Conservation (phyloP, 192 early-diverging fungal species). For the Linnemannia schmuckeri region DNA sequence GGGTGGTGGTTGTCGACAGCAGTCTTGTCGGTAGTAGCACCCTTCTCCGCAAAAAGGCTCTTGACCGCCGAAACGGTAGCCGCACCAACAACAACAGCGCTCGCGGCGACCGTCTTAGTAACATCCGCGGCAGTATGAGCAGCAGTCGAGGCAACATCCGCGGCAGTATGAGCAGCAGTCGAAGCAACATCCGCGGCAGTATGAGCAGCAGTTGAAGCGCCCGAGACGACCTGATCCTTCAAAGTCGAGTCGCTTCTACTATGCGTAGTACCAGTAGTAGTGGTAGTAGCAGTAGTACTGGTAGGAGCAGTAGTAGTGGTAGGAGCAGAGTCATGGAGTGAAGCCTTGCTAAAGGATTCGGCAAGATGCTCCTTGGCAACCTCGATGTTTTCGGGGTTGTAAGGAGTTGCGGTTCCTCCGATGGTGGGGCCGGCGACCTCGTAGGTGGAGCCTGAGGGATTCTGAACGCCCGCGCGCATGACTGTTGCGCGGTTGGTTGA, state of each 20-base stretch:
- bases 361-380: constrained; percentile 21
- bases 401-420: constrained; percentile 23
- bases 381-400: constrained; percentile 20
- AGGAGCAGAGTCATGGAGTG: not conserved
- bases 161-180: not conserved
- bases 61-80: not conserved
- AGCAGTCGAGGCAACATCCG: not conserved
- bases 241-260: too few relatives aligned
- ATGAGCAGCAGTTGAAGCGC: not conserved
- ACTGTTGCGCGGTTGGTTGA: not conserved
- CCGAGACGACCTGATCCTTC: too few relatives aligned
- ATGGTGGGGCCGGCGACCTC: constrained; percentile 28
- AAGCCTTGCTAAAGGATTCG: not conserved
- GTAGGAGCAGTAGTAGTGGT: not conserved
- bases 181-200: not conserved
- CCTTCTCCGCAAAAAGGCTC: not conserved
- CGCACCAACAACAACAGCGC: not conserved
- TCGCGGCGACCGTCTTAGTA: not conserved
- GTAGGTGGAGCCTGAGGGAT: not conserved
- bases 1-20: too few relatives aligned
- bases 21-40: not conserved
- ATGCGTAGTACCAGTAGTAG: not conserved
- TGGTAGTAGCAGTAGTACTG: not conserved
- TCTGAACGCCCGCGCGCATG: constrained; percentile 13
- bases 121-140: not conserved